phyloP scores from a whole-genome alignment of 371 early-diverging fungal species.

The Capillidium heterosporum region DNA sequence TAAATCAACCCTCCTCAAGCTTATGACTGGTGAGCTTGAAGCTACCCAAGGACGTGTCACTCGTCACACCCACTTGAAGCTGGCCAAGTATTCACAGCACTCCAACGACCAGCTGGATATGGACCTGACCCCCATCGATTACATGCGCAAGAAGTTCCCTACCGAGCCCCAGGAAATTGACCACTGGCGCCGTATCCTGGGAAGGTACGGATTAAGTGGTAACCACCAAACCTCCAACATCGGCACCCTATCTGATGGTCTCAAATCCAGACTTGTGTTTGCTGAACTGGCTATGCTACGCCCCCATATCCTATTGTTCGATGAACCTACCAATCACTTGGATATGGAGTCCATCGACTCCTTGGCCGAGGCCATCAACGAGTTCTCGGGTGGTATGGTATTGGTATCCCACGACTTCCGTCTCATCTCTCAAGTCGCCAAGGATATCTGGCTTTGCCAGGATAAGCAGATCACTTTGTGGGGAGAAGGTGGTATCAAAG shows the following conservation, averaged over 20 bases:
- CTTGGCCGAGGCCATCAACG: conserved; percentile 88
- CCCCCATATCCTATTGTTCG: conserved; percentile 91
- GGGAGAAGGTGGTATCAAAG: conserved; percentile 49
- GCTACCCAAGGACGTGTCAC: conserved; percentile 75
- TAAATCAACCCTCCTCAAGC: conserved; percentile 86
- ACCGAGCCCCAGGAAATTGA: conserved; percentile 45
- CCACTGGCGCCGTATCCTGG: conserved; percentile 79
- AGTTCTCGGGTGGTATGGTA: conserved; percentile 92
- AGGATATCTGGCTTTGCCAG: conserved; percentile 92
- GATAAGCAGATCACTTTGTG: conserved; percentile 41
- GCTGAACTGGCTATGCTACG: conserved; percentile 74
- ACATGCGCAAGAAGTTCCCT: conserved; percentile 74
- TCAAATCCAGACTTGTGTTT: conserved; percentile 90
- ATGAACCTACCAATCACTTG: conserved; percentile 93
- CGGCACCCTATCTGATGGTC: conserved; percentile 78
- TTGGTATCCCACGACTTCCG: conserved; percentile 98
- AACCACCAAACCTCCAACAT: conserved; percentile 82
- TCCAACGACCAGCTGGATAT: conserved; percentile 83
- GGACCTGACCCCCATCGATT: conserved; percentile 75
- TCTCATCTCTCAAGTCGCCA: conserved; percentile 86
- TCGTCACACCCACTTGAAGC: conserved; percentile 77
- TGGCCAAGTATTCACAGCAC: conserved; percentile 96
- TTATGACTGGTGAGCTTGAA: conserved; percentile 71
- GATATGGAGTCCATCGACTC: conserved; percentile 95
- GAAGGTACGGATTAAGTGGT: conserved; percentile 86